Evolutionary conservation across 352 stramenopile genomes (phyloP).

Genomic region (Blastocystis hominis): DNA sequence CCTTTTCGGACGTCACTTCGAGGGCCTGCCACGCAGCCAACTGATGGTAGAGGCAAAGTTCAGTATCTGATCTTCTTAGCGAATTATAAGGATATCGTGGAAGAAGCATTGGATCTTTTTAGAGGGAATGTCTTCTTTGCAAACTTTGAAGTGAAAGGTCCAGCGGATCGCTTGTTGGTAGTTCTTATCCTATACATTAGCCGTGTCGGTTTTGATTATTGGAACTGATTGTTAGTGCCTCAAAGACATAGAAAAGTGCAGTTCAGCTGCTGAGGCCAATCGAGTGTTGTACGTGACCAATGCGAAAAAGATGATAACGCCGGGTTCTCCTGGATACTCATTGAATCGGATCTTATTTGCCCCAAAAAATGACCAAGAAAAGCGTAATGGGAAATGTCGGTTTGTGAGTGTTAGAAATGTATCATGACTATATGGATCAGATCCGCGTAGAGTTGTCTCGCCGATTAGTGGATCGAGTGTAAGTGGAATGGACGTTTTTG

Average conservation of each 20-base stretch:
- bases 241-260: constrained; percentile 50
- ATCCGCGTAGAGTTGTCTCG: constrained; percentile 22
- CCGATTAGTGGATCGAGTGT: constrained; percentile 36
- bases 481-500: neutral
- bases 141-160: constrained; percentile 51
- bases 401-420: neutral
- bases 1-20: constrained; percentile 23
- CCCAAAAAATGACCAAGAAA: constrained; percentile 43
- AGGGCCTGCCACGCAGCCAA: neutral
- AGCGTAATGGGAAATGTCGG: neutral
- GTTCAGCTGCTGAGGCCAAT: neutral
- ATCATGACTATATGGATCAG: constrained; percentile 55
- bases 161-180: constrained; percentile 37
- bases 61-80: neutral
- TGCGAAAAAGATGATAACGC: constrained; percentile 46
- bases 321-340: constrained; percentile 26
- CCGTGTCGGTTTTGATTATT: neutral
- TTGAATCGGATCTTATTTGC: constrained; percentile 45
- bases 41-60: neutral
- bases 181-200: constrained; percentile 57
- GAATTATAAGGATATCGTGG: constrained; percentile 44
- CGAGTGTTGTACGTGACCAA: constrained; percentile 28
- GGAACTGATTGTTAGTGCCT: constrained; percentile 29
- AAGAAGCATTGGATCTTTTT: constrained; percentile 46
- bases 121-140: constrained; percentile 52